Evolutionary conservation across 495 filamentous ascomycete species (phyloP).

Genomic region (Podospora australis): DNA sequence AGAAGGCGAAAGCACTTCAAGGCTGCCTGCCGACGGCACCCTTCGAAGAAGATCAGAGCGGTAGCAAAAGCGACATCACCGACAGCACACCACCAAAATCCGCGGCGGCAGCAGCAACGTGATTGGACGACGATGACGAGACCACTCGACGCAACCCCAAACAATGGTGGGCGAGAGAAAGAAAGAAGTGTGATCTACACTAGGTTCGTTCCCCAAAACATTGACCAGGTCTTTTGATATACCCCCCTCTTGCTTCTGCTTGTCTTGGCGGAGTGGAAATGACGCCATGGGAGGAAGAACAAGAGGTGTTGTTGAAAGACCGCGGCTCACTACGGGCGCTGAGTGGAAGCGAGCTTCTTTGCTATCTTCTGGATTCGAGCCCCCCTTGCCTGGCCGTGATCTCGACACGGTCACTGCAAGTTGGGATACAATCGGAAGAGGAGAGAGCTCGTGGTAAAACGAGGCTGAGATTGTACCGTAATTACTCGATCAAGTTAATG

Average conservation of each 20-base stretch:
- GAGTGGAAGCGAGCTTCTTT: slow-evolving; percentile 43
- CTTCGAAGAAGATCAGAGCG: slow-evolving; percentile 31
- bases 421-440: too few relatives aligned
- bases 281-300: neutral
- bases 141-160: neutral
- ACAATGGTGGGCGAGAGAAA: neutral
- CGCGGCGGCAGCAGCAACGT: neutral
- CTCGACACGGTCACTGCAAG: too few relatives aligned
- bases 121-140: slow-evolving; percentile 1
- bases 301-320: slow-evolving; percentile 17
- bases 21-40: slow-evolving; percentile 2
- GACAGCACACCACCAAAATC: neutral
- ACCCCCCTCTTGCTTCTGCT: neutral
- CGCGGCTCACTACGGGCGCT: slow-evolving; percentile 84
- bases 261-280: neutral
- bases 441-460: slow-evolving; percentile 33
- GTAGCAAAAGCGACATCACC: slow-evolving; percentile 23
- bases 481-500: slow-evolving; percentile 93
- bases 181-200: slow-evolving; percentile 5
- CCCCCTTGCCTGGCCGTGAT: too few relatives aligned
- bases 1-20: slow-evolving; percentile 8
- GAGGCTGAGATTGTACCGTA: slow-evolving; percentile 88
- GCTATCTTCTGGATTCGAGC: slow-evolving; percentile 50
- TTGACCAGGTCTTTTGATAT: slow-evolving; percentile 16
- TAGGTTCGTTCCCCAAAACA: slow-evolving; percentile 29